phyloP scores from a whole-genome alignment of 2,329 filamentous ascomycete species.

The Simplicillium sp. region DNA sequence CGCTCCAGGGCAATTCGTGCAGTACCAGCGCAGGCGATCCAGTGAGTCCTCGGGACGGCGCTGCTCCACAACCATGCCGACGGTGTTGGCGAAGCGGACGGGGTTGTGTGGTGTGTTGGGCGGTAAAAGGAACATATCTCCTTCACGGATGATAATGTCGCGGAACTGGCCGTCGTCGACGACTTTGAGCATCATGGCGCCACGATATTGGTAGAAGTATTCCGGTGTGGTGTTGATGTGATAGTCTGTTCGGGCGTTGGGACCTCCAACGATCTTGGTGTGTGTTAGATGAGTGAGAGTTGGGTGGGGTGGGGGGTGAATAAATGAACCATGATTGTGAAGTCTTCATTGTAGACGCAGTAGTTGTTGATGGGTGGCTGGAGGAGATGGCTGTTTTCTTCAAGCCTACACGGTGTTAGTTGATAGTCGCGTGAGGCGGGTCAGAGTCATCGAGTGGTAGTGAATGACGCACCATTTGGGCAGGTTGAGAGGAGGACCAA shows the following conservation, averaged over 20 bases:
- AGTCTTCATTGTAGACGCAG: slow-evolving; percentile 80
- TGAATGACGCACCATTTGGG: slow-evolving; percentile 42
- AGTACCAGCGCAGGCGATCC: slow-evolving; percentile 90
- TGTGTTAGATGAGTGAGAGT: not conserved
- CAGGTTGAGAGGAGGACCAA: slow-evolving; percentile 42
- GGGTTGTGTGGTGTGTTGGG: slow-evolving; percentile 96
- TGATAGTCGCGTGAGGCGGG: not conserved
- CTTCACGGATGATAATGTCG: slow-evolving; percentile 84
- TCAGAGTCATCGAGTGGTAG: not conserved
- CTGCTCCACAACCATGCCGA: slow-evolving; percentile 91
- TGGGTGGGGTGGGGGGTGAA: not conserved
- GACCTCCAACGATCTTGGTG: slow-evolving; percentile 76
- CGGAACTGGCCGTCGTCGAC: slow-evolving; percentile 65
- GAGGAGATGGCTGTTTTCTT: slow-evolving; percentile 83
- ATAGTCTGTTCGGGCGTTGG: slow-evolving; percentile 94
- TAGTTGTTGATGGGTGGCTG: slow-evolving; percentile 96
- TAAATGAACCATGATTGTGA: slow-evolving; percentile 64
- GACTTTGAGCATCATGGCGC: slow-evolving; percentile 87
- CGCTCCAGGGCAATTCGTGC: slow-evolving; percentile 46
- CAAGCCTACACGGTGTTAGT: slow-evolving; percentile 51
- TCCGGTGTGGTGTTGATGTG: slow-evolving; percentile 95
- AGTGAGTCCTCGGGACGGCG: slow-evolving; percentile 58
- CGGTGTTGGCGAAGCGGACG: slow-evolving; percentile 83
- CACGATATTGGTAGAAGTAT: slow-evolving; percentile 96
- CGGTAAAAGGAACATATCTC: slow-evolving; percentile 87